Evolutionary conservation across 2,329 filamentous ascomycete species (phyloP), one percentile per base, ranked within the genome.

Genomic region (Alternaria alternata): DNA sequence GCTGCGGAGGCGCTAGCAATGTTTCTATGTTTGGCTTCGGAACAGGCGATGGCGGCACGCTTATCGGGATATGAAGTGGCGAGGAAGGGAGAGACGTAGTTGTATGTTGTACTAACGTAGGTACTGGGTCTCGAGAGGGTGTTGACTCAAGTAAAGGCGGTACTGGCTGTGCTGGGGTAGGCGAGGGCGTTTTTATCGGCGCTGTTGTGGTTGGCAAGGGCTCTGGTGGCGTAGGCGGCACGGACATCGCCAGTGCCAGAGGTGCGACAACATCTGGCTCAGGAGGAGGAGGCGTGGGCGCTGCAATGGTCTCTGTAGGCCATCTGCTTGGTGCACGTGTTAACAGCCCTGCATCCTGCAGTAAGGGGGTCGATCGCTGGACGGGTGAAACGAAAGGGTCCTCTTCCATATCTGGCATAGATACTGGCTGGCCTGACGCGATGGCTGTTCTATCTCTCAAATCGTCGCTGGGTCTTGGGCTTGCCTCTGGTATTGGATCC

Each of bases 381-480:
- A 54, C 52, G 7, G 11, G 43, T 16, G 32, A 22, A n/a, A 26
- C 22, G 7, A 16, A 12, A 20, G 11, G 12, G 16, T 28, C 30
- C 9, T 38, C 30, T 47, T 47, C 55, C 24, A 3, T 14, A 8
- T 28, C 28, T 20, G 36, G 24, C 39, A 44, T 44, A 12, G 32
- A 24, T 14, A 28, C 30, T 8, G 26, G 9, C 14, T 28, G 18
- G 28, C 9, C 41, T 20, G n/a, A 36, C 26, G 11, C 9, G 32
- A 28, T 28, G 6, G 43, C n/a, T 28, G 20, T 34, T 24, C 20
- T 34, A 1, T 34, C 16, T 48, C 12, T 41, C 18, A 18, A 24
- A 16, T 62, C 62, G 7, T 53, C 39, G 47, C 59, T 62, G 6
- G 54, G 51, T 34, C 52, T 26, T 28, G 55, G 43, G 42, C 62